Base-by-base conservation (phyloP, 2,329 filamentous ascomycete genomes). In the Aspergillus nomiae region DNA sequence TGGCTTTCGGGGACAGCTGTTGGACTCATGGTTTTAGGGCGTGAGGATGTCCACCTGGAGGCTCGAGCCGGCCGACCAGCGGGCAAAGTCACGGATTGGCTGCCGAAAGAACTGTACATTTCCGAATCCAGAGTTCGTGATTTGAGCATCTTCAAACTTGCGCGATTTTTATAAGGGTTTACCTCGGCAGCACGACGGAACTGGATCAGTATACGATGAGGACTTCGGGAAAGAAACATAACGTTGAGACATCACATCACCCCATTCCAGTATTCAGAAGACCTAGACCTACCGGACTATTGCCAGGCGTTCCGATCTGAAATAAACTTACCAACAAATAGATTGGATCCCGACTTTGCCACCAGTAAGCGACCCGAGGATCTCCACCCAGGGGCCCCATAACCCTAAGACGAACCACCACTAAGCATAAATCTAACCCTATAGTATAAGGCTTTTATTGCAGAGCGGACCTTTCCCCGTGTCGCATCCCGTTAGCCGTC, bases 1-100 rank as follows among this genome's bases (percentile, higher is more conserved):
- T 67, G 65, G 65, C 55, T 67, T 12, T 67, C 58, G 4, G 63
- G 65, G 14, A 55, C 61, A 6, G 65, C 65, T 3, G 60, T 67
- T 21, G 65, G 54, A 9, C 61, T 64, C 54, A 67, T 65, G 65
- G 21, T 65, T 30, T 36, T 62, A 45, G 63, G 57, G 10, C 50
- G 30, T n/a, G 57, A 66, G n/a, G 30, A 64, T 12, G 26, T 55
- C 45, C 41, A 51, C 19, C 38, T 46, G 28, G 56, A 59, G 26
- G 48, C 55, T 46, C 48, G 41, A 6, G 55, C 62, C 11, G 63
- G 63, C n/a, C 56, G 59, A 32, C 63, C 63, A 14, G 61, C 26
- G 4, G 55, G 58, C 26, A 61, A 60, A 14, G 54, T 65, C 19
- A 30, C 24, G 30, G 63, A 63, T n/a, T 65, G 63, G 63, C 19